Conservation (phyloP, 108 stramenopile species). For the Cyclotella cryptica region DNA sequence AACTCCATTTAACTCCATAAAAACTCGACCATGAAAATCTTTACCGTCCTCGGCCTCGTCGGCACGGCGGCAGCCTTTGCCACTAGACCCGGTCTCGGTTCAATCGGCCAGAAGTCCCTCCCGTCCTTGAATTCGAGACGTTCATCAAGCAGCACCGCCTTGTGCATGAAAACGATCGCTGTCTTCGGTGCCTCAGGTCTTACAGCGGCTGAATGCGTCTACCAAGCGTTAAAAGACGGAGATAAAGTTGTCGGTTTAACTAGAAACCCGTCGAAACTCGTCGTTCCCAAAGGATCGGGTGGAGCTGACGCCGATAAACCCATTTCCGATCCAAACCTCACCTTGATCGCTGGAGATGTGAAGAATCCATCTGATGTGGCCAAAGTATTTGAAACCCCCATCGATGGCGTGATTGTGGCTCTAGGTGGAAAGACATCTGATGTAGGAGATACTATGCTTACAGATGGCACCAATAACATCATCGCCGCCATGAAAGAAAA, state of each 20-base stretch:
- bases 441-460: conserved; percentile 91
- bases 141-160: background rate
- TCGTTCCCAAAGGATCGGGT: conserved; percentile 83
- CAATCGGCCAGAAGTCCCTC: background rate
- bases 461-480: conserved; percentile 91
- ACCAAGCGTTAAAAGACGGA: conserved; percentile 87
- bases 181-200: conserved; percentile 93
- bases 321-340: conserved; percentile 72
- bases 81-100: conserved; percentile 7
- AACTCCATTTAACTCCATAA: background rate
- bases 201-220: conserved; percentile 86
- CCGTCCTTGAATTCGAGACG: background rate
- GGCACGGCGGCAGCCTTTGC: conserved; percentile 42
- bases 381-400: conserved; percentile 80
- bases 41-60: conserved; percentile 25
- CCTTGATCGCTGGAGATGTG: conserved; percentile 85
- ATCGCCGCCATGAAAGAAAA: conserved; percentile 94
- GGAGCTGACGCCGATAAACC: conserved; percentile 81
- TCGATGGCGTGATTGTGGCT: conserved; percentile 94
- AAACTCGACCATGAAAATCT: conserved; percentile 34
- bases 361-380: conserved; percentile 87
- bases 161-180: conserved; percentile 71
- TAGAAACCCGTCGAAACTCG: conserved; percentile 80
- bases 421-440: conserved; percentile 96
- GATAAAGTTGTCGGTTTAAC: conserved; percentile 89